phyloP scores from a whole-genome alignment of 176 grass and related monocot genomes.

The Oryza longistaminata region DNA sequence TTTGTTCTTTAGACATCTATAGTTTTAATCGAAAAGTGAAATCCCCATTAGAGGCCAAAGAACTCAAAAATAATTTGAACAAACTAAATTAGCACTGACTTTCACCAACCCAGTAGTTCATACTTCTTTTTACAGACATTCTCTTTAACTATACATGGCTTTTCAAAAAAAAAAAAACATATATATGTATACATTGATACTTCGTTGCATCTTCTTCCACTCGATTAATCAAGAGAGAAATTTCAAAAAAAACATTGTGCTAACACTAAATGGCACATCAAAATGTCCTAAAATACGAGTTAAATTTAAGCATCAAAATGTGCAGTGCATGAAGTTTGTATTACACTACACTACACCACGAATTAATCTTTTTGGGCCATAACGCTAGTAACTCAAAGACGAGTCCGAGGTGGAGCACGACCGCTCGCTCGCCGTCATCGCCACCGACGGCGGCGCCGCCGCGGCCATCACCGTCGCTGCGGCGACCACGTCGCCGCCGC shows the following conservation, averaged over 20 bases:
- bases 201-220: not conserved
- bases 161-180: too few species aligned
- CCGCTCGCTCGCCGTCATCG: constrained; percentile 39
- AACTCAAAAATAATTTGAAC: not conserved
- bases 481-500: not conserved
- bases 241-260: not conserved
- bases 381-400: constrained; percentile 11
- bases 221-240: not conserved
- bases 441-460: not conserved
- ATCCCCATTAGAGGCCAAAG: not conserved
- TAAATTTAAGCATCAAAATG: not conserved
- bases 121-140: not conserved
- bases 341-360: not conserved
- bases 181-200: not conserved
- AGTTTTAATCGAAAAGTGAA: too few species aligned
- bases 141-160: not conserved
- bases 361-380: not conserved
- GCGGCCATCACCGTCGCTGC: not conserved
- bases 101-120: not conserved
- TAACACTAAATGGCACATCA: not conserved
- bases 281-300: not conserved
- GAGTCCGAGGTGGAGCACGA: constrained; percentile 41
- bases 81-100: not conserved
- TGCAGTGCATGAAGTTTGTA: not conserved
- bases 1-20: too few species aligned